A percentile compares a stretch with the other conserved stretches of the same genome.
These are phyloP conservation scores for Acacia confusa DNA, from an alignment of 306 rosid genomes.

Conservation along the genomic window DNA sequence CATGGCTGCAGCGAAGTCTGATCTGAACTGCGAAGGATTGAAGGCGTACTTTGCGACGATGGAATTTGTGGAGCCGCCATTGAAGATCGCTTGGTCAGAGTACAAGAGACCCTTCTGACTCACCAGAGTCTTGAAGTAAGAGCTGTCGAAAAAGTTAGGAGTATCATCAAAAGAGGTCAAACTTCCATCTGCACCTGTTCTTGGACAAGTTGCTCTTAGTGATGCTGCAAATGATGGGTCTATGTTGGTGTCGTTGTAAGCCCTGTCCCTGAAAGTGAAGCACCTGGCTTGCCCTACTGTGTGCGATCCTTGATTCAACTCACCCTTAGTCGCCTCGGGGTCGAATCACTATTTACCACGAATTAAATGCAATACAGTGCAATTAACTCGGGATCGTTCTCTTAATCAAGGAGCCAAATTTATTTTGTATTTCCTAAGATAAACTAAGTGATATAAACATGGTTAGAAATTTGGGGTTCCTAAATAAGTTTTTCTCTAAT, in stretches of 20 bases:
- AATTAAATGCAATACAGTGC: no score
- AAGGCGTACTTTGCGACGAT: conserved; percentile 32
- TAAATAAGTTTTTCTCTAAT: no score
- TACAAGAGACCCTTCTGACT: conserved; percentile 48
- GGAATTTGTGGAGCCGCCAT: conserved; percentile 36
- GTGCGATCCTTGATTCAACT: no score
- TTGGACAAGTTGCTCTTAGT: conserved; percentile 41
- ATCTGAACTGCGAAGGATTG: conserved; percentile 1
- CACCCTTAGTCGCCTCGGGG: no score
- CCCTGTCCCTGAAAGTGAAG: conserved; percentile 26
- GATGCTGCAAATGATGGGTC: conserved; percentile 40
- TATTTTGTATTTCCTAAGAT: no score
- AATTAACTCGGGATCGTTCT: no score
- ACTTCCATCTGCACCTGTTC: conserved; percentile 39
- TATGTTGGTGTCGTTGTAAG: conserved; percentile 57
- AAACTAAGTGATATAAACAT: no score
- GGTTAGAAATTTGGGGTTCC: no score
- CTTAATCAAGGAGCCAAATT: no score
- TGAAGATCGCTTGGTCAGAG: conserved; percentile 54
- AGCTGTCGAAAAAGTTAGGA: conserved; percentile 38
- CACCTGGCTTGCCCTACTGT: conserved; percentile 52
- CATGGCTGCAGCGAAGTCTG: conserved; percentile 50
- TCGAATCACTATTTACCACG: no score
- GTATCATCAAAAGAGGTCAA: conserved; percentile 43
- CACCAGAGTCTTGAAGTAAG: conserved; percentile 42